phyloP scores from a whole-genome alignment of 2,329 filamentous ascomycete species.

The Sporothrix brunneoviolacea region DNA sequence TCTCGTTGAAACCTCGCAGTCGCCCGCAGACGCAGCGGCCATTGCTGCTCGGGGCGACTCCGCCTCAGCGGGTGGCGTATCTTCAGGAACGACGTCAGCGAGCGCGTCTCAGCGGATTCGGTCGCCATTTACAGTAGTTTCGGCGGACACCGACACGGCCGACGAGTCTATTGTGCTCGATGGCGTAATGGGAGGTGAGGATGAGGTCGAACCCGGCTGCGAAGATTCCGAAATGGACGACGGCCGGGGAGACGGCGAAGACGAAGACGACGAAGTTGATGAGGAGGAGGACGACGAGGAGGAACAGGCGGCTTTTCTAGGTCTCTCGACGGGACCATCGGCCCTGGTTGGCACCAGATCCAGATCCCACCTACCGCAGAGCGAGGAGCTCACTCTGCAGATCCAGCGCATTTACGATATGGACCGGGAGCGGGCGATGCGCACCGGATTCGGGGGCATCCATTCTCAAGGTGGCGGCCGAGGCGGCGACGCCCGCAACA shows the following conservation, averaged over 20 bases:
- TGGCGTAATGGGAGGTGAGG: neutral
- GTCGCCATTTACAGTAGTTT: slow-evolving; percentile 15
- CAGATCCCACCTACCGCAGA: neutral
- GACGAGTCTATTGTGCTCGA: slow-evolving; percentile 14
- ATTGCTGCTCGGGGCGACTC: neutral
- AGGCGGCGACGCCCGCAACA: slow-evolving; percentile 17
- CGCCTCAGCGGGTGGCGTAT: neutral
- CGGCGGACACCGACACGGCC: slow-evolving; percentile 9
- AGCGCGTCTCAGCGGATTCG: slow-evolving; percentile 14
- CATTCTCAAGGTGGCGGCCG: slow-evolving; percentile 23
- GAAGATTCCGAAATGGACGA: slow-evolving; percentile 51
- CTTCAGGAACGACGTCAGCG: slow-evolving; percentile 12
- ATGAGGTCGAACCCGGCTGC: slow-evolving; percentile 42
- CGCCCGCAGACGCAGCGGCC: neutral
- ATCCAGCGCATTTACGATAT: neutral
- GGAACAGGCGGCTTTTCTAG: slow-evolving; percentile 21
- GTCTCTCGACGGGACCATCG: slow-evolving; percentile 13
- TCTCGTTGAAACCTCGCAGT: neutral
- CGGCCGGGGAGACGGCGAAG: slow-evolving; percentile 34
- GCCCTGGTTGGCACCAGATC: neutral
- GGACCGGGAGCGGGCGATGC: neutral
- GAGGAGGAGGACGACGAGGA: slow-evolving; percentile 36
- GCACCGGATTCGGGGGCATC: neutral
- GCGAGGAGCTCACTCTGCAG: neutral
- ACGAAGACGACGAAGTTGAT: slow-evolving; percentile 36